Conservation (phyloP, 2,329 filamentous ascomycete genomes). For the Fusarium udum region DNA sequence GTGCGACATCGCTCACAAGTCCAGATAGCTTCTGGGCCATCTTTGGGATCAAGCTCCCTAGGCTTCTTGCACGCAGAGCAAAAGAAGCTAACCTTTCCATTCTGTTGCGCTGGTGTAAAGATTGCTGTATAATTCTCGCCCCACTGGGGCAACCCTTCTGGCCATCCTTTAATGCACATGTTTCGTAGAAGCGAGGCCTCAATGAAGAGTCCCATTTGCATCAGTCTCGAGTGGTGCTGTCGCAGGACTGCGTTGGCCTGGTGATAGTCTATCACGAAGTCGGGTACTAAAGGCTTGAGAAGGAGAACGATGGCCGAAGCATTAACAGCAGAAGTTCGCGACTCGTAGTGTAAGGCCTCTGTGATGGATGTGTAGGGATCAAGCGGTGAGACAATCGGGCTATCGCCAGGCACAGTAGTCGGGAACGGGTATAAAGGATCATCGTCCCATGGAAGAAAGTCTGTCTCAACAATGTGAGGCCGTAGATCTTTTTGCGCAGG, state of each 20-base stretch:
- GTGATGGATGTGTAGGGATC: constrained; percentile 65
- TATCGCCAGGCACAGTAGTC: constrained; percentile 15
- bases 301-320: constrained; percentile 70
- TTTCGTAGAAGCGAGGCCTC: constrained; percentile 71
- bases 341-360: constrained; percentile 66
- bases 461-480: constrained; percentile 61
- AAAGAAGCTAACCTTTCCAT: constrained; percentile 62
- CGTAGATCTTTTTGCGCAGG: constrained; percentile 52
- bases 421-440: constrained; percentile 66
- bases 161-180: constrained; percentile 67
- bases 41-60: constrained; percentile 60
- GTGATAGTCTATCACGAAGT: constrained; percentile 62
- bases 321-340: constrained; percentile 64
- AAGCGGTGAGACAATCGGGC: constrained; percentile 52
- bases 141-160: constrained; percentile 60
- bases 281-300: constrained; percentile 65
- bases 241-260: constrained; percentile 66
- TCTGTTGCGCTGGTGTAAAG: constrained; percentile 63
- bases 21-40: constrained; percentile 60
- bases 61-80: constrained; percentile 68
- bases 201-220: constrained; percentile 66
- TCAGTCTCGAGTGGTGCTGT: constrained; percentile 69
- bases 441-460: constrained; percentile 67
- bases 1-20: constrained; percentile 65
- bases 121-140: constrained; percentile 64